Evolutionary conservation across 1,284 basidiomycete species (phyloP), one percentile per base, ranked within the genome.

Genomic region (Ceratobasidium sp.): DNA sequence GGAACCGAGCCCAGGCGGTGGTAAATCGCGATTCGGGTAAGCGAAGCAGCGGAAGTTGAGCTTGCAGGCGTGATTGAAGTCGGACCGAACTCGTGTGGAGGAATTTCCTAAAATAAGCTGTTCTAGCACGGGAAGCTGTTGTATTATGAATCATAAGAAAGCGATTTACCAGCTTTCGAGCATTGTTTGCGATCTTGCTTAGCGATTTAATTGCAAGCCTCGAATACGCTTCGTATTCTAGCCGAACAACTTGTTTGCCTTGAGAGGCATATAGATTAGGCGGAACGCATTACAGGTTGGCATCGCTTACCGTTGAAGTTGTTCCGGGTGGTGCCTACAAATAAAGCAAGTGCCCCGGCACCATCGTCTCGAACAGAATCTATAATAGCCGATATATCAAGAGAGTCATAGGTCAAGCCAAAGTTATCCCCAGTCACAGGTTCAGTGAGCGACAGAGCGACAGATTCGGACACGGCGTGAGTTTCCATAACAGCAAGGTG

Each of bases 201-300:
- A 95, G 90, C 6, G 93, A 94, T 83, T 92, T 94, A 80, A 96
- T 89, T 0, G 94, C 94, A 26, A 96, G 86, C 79, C 90, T 90
- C 78, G 90, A 91, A 84, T 96, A 96, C 7, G 93, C 92, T 83
- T 85, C 84, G 81, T 95, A 96, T 82, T 94, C 93, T 42, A 96
- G 85, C 60, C 88, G 88, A 28, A 88, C 90, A 39, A 96, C 93
- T 11, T 84, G 81, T 80, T 91, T 93, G 73, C 91, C 94, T 95
- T 65, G 42, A 45, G 39, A 31, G 42, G 67, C 42, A 47, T 11
- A n/a, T 49, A 20, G 51, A 66, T 11, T 51, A 56, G 37, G 20
- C 39, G 33, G 31, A 49, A 87, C 84, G 83, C 89, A 75, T 66
- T 67, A 73, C 69, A 68, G 37, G 60, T n/a, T 61, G 47, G 76